Conservation (phyloP, 2,329 filamentous ascomycete genomes). For the Cladorrhinum sp. region DNA sequence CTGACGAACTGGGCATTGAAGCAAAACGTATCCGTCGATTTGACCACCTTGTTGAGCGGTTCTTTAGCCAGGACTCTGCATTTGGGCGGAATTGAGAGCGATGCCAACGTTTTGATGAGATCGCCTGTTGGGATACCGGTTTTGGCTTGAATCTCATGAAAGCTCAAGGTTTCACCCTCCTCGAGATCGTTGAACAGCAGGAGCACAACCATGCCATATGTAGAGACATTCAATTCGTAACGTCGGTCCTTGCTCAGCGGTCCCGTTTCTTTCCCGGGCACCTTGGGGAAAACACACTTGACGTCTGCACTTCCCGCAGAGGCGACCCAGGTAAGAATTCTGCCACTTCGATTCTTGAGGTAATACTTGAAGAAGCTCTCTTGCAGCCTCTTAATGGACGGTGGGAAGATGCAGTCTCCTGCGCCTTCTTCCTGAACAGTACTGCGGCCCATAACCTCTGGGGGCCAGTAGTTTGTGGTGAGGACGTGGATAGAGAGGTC, state of each 20-base stretch:
- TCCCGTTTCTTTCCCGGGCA: constrained; percentile 66
- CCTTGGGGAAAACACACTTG: constrained; percentile 70
- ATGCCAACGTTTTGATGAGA: constrained; percentile 73
- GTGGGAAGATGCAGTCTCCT: constrained; percentile 66
- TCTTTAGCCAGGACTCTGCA: constrained; percentile 78
- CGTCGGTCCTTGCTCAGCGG: constrained; percentile 61
- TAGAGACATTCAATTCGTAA: constrained; percentile 89
- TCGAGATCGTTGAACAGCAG: constrained; percentile 81
- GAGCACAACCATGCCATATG: constrained; percentile 87
- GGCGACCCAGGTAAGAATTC: constrained; percentile 79
- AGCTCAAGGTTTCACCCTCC: constrained; percentile 49
- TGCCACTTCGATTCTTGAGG: constrained; percentile 78
- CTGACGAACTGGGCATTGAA: constrained; percentile 82
- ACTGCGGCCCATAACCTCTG: constrained; percentile 73
- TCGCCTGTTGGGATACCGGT: constrained; percentile 77
- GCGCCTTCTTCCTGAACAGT: constrained; percentile 46
- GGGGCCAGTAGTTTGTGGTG: constrained; percentile 92
- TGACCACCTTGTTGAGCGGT: constrained; percentile 74
- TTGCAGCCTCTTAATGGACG: constrained; percentile 70
- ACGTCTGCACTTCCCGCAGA: constrained; percentile 78
- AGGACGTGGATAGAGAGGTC: constrained; percentile 83
- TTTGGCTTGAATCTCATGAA: constrained; percentile 76
- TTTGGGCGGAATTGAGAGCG: constrained; percentile 79
- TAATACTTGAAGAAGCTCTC: constrained; percentile 89
- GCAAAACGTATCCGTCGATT: constrained; percentile 70